Evolutionary conservation across 1,284 basidiomycete genomes (phyloP).

Genomic region (Termitomyces sp.): DNA sequence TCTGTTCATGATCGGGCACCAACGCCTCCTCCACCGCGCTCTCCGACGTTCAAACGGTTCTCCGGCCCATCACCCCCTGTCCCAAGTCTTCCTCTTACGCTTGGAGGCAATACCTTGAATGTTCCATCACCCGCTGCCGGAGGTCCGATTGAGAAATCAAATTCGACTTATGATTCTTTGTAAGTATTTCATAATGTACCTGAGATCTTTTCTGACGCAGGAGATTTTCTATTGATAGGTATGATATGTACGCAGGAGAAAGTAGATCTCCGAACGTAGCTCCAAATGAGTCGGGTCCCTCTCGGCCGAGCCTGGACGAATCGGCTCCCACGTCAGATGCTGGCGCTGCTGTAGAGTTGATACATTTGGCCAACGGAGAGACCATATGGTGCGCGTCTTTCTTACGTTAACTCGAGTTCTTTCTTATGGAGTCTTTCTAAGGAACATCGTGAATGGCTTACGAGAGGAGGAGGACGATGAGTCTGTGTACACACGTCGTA

Average conservation of each 20-base stretch:
- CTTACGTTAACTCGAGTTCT: constrained; percentile 19
- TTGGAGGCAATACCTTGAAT: constrained; percentile 35
- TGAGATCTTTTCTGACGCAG: constrained; percentile 15
- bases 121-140: constrained; percentile 33
- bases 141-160: constrained; percentile 52
- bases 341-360: constrained; percentile 66
- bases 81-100: constrained; percentile 54
- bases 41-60: constrained; percentile 51
- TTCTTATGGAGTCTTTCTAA: constrained; percentile 25
- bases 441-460: constrained; percentile 78
- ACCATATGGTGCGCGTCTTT: constrained; percentile 63
- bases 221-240: constrained; percentile 38
- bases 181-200: constrained; percentile 35
- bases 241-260: constrained; percentile 74
- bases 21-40: constrained; percentile 72
- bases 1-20: constrained; percentile 78
- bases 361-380: constrained; percentile 78
- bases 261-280: constrained; percentile 29
- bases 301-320: constrained; percentile 17
- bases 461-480: constrained; percentile 74
- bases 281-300: constrained; percentile 24
- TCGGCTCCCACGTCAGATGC: constrained; percentile 34
- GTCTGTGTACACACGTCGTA: constrained; percentile 58
- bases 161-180: constrained; percentile 70
- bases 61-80: constrained; percentile 67